phyloP scores from a whole-genome alignment of 306 rosid genomes.

The Potentilla sterilis region DNA sequence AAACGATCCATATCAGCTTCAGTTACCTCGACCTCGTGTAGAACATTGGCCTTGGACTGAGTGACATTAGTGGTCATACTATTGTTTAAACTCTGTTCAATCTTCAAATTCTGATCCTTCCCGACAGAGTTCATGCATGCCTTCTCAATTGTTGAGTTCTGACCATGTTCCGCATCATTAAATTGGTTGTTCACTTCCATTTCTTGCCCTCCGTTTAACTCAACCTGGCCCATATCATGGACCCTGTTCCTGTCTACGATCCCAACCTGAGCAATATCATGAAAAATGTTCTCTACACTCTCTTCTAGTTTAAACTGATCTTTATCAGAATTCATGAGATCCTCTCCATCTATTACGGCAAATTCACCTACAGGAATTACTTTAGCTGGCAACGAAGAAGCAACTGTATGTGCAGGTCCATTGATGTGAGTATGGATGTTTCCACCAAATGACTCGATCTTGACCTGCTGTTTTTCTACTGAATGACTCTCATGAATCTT shows the following conservation, averaged over 20 bases:
- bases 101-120: constrained; percentile 17
- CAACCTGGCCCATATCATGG: constrained; percentile 8
- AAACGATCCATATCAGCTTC: constrained; percentile 37
- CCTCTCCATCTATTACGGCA: constrained; percentile 4
- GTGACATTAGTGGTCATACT: constrained; percentile 20
- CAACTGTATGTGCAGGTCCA: constrained; percentile 15
- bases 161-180: constrained; percentile 14
- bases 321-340: constrained; percentile 28
- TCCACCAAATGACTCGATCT: constrained; percentile 25
- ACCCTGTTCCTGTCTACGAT: constrained; percentile 13
- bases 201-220: constrained; percentile 17
- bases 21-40: constrained; percentile 21
- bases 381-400: constrained; percentile 3
- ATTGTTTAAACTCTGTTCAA: constrained; percentile 11
- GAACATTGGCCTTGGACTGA: constrained; percentile 30
- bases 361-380: no score
- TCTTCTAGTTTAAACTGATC: constrained; percentile 25
- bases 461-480: constrained; percentile 31
- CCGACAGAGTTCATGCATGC: not conserved
- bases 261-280: constrained; percentile 14
- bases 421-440: constrained; percentile 16
- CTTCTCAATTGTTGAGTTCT: constrained; percentile 10
- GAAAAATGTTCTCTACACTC: constrained; percentile 19
- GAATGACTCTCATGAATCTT: constrained; percentile 24
- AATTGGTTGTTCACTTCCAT: constrained; percentile 31